Evolutionary conservation across 768 basidiomycete genomes (phyloP).

Genomic region (Saitozyma podzolica): DNA sequence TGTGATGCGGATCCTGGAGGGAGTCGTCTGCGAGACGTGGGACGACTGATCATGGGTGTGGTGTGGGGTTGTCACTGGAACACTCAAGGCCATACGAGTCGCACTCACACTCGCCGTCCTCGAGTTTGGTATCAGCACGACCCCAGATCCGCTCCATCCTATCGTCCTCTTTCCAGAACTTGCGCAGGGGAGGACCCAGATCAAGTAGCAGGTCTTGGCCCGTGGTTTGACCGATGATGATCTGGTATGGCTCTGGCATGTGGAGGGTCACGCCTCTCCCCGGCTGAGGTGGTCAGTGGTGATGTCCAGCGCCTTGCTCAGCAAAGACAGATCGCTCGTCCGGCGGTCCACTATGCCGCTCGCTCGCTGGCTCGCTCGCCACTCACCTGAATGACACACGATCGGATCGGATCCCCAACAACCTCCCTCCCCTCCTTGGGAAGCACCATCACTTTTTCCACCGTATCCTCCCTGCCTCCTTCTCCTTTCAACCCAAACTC

Average conservation of each 20-base stretch:
- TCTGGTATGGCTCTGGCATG: constrained; percentile 55
- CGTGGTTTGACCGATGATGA: constrained; percentile 72
- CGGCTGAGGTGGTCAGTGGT: constrained; percentile 18
- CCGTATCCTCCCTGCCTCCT: constrained; percentile 30
- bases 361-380: constrained; percentile 14
- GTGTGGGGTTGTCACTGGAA: too few species aligned
- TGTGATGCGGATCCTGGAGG: too few species aligned
- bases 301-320: background rate
- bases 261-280: constrained; percentile 33
- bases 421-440: constrained; percentile 19
- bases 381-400: background rate
- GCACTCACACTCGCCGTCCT: constrained; percentile 11
- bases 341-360: constrained; percentile 18
- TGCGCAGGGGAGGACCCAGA: constrained; percentile 72
- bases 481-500: constrained; percentile 27
- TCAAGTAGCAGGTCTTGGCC: constrained; percentile 78
- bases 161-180: constrained; percentile 82
- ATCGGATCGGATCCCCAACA: too few species aligned
- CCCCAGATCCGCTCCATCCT: constrained; percentile 46
- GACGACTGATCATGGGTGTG: too few species aligned
- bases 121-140: constrained; percentile 6
- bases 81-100: background rate
- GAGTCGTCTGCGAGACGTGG: too few species aligned
- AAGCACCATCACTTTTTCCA: constrained; percentile 17
- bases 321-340: background rate